Evolutionary conservation across 1,284 basidiomycete genomes (phyloP), one percentile per base, ranked within the genome.

Genomic region (Pterulicium gracile): DNA sequence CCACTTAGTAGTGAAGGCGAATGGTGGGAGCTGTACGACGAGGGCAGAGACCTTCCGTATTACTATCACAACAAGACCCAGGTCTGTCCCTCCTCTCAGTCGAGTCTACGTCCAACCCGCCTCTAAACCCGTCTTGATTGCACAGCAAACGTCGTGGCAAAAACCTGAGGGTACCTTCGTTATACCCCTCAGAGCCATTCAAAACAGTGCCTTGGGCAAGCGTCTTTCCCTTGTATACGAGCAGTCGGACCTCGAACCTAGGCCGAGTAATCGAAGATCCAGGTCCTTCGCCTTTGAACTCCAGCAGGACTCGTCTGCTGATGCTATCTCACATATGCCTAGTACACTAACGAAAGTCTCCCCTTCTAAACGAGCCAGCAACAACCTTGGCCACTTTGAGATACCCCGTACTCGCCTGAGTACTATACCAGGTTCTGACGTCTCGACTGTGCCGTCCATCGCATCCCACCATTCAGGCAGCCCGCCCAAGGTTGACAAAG

Each of bases 21-120:
- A 60, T 97, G 92, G 92, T 95, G 92, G 90, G 91, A 96, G 62
- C 73, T 96, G 52, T 71, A 74, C 39, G 92, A 95, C 61, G 81
- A 88, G 27, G 73, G 78, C 23, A 72, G 83, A 34, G 83, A 84
- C 27, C 68, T 92, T 48, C 81, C 87, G 12, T 97, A 97, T 62
- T 97, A 92, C 64, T 94, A 93, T 65, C 90, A 89, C 57, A 96
- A 92, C 1, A 80, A 87, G 60, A 83, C 87, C 1, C n/a, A n/a
- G n/a, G n/a, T n/a, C n/a, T n/a, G n/a, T n/a, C n/a, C n/a, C n/a
- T n/a, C n/a, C n/a, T n/a, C n/a, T n/a, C n/a, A n/a, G n/a, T n/a
- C n/a, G n/a, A n/a, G n/a, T n/a, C n/a, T n/a, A n/a, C n/a, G n/a
- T n/a, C n/a, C n/a, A n/a, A n/a, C n/a, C n/a, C n/a, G n/a, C n/a